These are phyloP conservation scores for Mollisia scopiformis DNA, from an alignment of 2,329 filamentous ascomycete species.

Conservation along the genomic window DNA sequence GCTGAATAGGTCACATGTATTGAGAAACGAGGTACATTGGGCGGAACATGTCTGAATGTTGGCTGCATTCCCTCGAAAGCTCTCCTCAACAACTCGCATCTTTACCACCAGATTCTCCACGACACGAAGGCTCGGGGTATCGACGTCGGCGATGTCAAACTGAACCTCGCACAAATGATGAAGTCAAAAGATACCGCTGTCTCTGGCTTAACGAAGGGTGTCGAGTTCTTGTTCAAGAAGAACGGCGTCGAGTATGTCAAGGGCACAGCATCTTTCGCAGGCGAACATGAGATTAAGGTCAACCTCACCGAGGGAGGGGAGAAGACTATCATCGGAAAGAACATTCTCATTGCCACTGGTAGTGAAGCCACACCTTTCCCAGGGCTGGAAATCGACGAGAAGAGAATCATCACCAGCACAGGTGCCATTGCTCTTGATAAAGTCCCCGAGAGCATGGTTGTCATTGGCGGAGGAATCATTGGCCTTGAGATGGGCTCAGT, in stretches of 20 bases:
- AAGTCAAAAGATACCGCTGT: constrained; percentile 97
- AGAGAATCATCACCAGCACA: constrained; percentile 95
- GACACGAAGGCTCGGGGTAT: constrained; percentile 98
- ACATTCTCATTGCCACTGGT: constrained; percentile 96
- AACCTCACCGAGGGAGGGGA: constrained; percentile 90
- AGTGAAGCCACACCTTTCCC: constrained; percentile 96
- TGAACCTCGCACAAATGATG: constrained; percentile 96
- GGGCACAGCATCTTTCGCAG: constrained; percentile 83
- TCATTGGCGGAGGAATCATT: constrained; percentile 98
- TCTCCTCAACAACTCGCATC: constrained; percentile 98
- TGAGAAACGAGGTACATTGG: constrained; percentile 94
- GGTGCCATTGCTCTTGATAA: constrained; percentile 87
- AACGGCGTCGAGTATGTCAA: constrained; percentile 99
- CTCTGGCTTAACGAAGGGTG: constrained; percentile 86
- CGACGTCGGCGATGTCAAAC: constrained; percentile 94
- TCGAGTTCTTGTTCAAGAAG: constrained; percentile 99
- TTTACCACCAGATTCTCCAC: constrained; percentile 96
- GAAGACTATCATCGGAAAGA: constrained; percentile 85
- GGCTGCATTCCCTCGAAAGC: constrained; percentile 99
- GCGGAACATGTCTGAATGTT: constrained; percentile 97
- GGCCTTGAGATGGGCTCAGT: constrained; percentile 98
- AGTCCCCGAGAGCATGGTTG: constrained; percentile 94
- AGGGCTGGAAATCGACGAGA: constrained; percentile 93
- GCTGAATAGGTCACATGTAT: constrained; percentile 82
- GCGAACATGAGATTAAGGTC: constrained; percentile 90